Evolutionary conservation across 164 flowering plant species (phyloP), one percentile per base, ranked within the genome.

Genomic region (Sedum album): DNA sequence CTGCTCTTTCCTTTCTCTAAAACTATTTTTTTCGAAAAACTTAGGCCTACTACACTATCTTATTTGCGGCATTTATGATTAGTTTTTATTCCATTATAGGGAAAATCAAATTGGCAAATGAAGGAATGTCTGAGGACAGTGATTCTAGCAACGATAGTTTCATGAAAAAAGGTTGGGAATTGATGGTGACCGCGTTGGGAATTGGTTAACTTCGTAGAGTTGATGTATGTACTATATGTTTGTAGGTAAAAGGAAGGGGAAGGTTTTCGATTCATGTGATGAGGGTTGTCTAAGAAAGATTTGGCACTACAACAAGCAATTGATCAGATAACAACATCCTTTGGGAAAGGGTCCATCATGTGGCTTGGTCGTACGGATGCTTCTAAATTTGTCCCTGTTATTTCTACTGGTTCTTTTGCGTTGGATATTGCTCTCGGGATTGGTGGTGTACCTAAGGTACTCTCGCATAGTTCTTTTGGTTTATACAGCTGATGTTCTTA

Each of bases 371-470:
- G 89, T n/a, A 77, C 91, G 44, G 72, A 13, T 51, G 57, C 85
- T 68, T 79, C 80, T 60, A 80, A 70, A 71, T 39, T 75, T 74
- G 90, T 87, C 48, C 92, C 97, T 0, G 96, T 91, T 51, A 77
- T 94, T 31, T 87, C 97, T 55, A 88, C 95, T 0, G 99, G 99
- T 49, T 94, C 99, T 49, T 87, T 94, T 79, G 72, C 88, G 44
- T 73, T 94, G 75, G 99, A 94, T 73, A 44, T 86, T 49, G 99
- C 97, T 51, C 74, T 94, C 65, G 99, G 97, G 20, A 78, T 79
- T 72, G 97, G 99, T 70, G 99, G 97, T 57, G 77, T 91, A 71
- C 99, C 99, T 25, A 94, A 88, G 99, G 99, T 91, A 80, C 39
- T 26, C 9, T 49, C 13, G 13, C 20, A 10, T 28, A 18, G 41